These are phyloP conservation scores for Tetrapisispora fleetii DNA, from an alignment of 805 yeast species.

Conservation along the genomic window DNA sequence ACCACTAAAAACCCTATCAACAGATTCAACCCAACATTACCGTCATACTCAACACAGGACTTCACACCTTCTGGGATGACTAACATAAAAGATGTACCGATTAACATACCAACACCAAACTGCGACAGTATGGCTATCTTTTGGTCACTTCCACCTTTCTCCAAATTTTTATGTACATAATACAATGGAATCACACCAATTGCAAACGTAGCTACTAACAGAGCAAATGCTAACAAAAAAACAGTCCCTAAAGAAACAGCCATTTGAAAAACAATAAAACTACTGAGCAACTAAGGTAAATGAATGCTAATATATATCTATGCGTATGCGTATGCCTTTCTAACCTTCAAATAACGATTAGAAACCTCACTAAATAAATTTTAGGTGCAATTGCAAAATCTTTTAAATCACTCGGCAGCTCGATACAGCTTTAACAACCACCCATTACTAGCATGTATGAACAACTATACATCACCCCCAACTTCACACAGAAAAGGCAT, in stretches of 20 bases:
- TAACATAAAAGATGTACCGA: constrained; percentile 44
- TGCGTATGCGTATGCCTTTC: too few relatives aligned
- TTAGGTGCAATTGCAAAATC: too few relatives aligned
- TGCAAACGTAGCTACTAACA: constrained; percentile 21
- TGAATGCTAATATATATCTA: too few relatives aligned
- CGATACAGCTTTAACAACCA: too few relatives aligned
- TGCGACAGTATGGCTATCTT: constrained; percentile 33
- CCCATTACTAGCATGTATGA: too few relatives aligned
- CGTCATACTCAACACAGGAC: constrained; percentile 27
- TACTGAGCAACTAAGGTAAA: too few relatives aligned
- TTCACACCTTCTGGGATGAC: constrained; percentile 52
- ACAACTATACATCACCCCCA: too few relatives aligned
- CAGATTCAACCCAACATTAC: constrained; percentile 38
- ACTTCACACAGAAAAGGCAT: too few relatives aligned
- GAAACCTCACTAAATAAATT: too few relatives aligned
- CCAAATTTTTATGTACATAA: constrained; percentile 5
- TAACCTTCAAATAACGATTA: too few relatives aligned
- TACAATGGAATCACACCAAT: constrained; percentile 23
- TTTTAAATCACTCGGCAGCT: too few relatives aligned
- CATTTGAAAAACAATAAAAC: constrained; percentile 1
- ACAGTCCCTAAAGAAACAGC: constrained; percentile 5
- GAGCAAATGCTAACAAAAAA: constrained; percentile 8
- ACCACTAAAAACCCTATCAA: constrained; percentile 42
- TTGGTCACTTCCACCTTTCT: constrained; percentile 2
- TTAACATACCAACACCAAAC: constrained; percentile 45